Percentiles rank a stretch among this genome's conserved stretches.
Evolutionary conservation across 2,329 filamentous ascomycete genomes (phyloP).

Genomic region (Penicillium hesseltinei): DNA sequence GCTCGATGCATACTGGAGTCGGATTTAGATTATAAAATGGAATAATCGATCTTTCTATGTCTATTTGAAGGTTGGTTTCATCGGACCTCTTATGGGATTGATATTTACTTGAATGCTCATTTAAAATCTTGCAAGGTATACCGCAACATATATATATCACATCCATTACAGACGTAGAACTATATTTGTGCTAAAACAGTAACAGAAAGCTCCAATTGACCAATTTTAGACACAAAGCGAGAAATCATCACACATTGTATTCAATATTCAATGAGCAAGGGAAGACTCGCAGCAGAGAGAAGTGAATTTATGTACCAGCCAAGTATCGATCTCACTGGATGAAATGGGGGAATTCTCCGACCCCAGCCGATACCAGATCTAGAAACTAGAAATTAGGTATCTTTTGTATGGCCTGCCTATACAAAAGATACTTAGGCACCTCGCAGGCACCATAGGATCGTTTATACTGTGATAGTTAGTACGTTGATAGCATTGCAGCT

Average conservation of each 20-base stretch:
- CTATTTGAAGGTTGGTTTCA: not conserved
- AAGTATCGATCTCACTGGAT: not conserved
- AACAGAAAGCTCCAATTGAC: not conserved
- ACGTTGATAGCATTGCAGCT: too few relatives aligned
- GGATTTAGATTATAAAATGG: not conserved
- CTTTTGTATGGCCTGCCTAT: too few relatives aligned
- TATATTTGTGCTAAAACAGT: not conserved
- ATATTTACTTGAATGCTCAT: not conserved
- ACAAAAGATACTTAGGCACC: too few relatives aligned
- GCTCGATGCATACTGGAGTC: not conserved
- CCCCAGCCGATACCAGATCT: too few relatives aligned
- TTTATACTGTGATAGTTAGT: too few relatives aligned
- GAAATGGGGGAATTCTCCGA: not conserved
- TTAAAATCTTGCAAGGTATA: too few relatives aligned
- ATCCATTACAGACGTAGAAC: not conserved
- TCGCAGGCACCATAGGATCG: too few relatives aligned
- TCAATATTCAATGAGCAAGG: not conserved
- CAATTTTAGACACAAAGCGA: not conserved
- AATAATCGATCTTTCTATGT: not conserved
- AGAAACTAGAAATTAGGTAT: too few relatives aligned
- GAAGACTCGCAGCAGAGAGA: not conserved
- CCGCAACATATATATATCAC: not conserved
- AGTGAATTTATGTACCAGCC: not conserved
- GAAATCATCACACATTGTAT: not conserved
- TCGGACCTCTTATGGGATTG: accelerated